Evolutionary conservation across 73 alveolate species (phyloP).

Genomic region (Stentor coeruleus): DNA sequence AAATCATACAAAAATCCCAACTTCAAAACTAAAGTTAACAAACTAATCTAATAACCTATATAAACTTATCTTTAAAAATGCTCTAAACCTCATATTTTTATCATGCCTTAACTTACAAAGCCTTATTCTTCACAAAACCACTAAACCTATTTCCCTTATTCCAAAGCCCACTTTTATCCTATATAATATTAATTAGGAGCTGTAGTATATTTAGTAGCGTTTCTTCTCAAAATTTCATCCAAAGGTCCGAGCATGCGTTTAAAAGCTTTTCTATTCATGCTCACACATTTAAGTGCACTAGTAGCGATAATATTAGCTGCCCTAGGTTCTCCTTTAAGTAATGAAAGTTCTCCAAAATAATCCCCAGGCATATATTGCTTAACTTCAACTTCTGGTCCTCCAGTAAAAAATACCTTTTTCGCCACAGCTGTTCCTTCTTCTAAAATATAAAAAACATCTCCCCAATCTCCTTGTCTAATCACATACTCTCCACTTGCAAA

Average conservation of each 20-base stretch:
- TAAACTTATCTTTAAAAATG: too few species aligned
- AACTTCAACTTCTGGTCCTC: conserved; percentile 68
- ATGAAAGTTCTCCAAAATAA: conserved; percentile 95
- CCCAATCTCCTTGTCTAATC: conserved; percentile 35
- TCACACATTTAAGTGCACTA: not conserved
- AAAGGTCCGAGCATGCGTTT: not conserved
- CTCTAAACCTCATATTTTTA: too few species aligned
- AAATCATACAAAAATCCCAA: too few species aligned
- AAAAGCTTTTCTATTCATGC: not conserved
- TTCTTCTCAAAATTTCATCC: not conserved
- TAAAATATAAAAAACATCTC: conserved; percentile 47
- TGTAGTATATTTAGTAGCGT: not conserved
- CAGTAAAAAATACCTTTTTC: conserved; percentile 62
- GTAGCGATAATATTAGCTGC: conserved; percentile 70
- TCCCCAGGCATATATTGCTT: conserved; percentile 81
- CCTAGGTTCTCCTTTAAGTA: conserved; percentile 88
- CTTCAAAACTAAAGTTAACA: too few species aligned
- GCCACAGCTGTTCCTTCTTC: conserved; percentile 86
- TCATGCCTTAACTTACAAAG: too few species aligned
- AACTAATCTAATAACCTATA: too few species aligned
- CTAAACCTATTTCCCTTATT: too few species aligned
- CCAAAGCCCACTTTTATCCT: too few species aligned
- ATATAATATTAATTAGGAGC: too few species aligned
- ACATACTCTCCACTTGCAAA: conserved; percentile 22
- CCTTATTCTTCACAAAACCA: too few species aligned